A percentile compares a stretch with the other conserved stretches of the same genome.
Conservation (phyloP, 1,139 yeast species). For the Citeromyces siamensis region DNA sequence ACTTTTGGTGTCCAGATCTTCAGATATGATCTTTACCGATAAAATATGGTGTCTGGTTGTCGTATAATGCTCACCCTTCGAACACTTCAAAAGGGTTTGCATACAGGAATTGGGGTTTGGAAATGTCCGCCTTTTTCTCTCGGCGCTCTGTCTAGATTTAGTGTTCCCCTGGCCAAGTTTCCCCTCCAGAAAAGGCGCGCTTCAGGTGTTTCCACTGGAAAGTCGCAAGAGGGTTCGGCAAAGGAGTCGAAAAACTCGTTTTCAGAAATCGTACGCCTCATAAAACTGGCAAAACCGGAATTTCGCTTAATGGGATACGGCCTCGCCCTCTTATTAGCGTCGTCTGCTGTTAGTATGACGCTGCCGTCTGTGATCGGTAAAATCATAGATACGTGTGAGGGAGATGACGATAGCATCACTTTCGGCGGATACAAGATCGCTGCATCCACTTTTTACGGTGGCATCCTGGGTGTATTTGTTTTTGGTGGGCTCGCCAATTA, state of each 20-base stretch:
- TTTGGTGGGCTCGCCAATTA: slow-evolving; percentile 38
- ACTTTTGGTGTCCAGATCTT: too few species aligned
- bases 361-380: slow-evolving; percentile 34
- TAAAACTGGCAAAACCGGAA: slow-evolving; percentile 18
- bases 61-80: slow-evolving; percentile 1
- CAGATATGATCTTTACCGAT: too few species aligned
- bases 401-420: slow-evolving; percentile 23
- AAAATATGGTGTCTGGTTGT: slow-evolving; percentile 1
- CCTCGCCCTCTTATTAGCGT: slow-evolving; percentile 14
- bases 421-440: slow-evolving; percentile 14
- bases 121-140: too few species aligned
- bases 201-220: too few species aligned
- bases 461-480: slow-evolving; percentile 23
- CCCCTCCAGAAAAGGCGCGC: too few species aligned
- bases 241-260: slow-evolving; percentile 8
- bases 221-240: background rate
- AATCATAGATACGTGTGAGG: slow-evolving; percentile 28
- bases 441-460: slow-evolving; percentile 15
- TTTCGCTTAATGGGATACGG: slow-evolving; percentile 17
- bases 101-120: too few species aligned
- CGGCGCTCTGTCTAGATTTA: too few species aligned
- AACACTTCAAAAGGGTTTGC: background rate
- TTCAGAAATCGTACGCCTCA: slow-evolving; percentile 15
- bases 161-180: too few species aligned
- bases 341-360: slow-evolving; percentile 27